Percentiles rank a stretch among this genome's conserved stretches.
Conservation (phyloP, 2,329 filamentous ascomycete genomes). For the Fusarium oxysporum region DNA sequence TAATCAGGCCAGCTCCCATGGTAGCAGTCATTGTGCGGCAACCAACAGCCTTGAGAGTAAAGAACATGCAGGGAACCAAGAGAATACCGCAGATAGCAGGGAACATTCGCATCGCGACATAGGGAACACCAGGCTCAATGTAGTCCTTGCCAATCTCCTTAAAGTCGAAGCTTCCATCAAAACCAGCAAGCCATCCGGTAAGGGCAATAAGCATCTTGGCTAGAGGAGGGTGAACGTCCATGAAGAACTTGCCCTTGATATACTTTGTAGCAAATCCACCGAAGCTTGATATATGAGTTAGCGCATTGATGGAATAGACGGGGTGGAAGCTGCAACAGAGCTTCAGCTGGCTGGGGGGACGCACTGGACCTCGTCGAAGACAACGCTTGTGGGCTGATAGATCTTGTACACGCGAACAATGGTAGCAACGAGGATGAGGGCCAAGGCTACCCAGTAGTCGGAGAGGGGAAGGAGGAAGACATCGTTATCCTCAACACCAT, state of each 20-base stretch:
- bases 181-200: constrained; percentile 93
- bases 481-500: constrained; percentile 89
- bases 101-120: constrained; percentile 96
- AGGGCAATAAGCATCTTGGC: constrained; percentile 97
- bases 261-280: constrained; percentile 98
- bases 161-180: constrained; percentile 96
- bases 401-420: constrained; percentile 92
- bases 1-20: constrained; percentile 85
- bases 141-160: constrained; percentile 99
- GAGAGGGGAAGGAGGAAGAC: constrained; percentile 85
- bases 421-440: constrained; percentile 79
- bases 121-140: constrained; percentile 91
- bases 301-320: constrained; percentile 7
- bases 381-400: constrained; percentile 94
- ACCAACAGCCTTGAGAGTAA: constrained; percentile 90
- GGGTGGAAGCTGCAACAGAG: constrained; percentile 1
- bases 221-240: constrained; percentile 98
- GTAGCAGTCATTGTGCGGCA: constrained; percentile 88
- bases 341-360: constrained; percentile 53
- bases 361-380: constrained; percentile 99
- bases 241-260: constrained; percentile 99
- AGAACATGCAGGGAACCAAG: constrained; percentile 90
- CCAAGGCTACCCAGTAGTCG: constrained; percentile 82
- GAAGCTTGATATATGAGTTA: constrained; percentile 71
- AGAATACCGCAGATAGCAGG: constrained; percentile 90